Base-by-base conservation (phyloP, 1,284 basidiomycete genomes). In the Apiotrichum domesticum region DNA sequence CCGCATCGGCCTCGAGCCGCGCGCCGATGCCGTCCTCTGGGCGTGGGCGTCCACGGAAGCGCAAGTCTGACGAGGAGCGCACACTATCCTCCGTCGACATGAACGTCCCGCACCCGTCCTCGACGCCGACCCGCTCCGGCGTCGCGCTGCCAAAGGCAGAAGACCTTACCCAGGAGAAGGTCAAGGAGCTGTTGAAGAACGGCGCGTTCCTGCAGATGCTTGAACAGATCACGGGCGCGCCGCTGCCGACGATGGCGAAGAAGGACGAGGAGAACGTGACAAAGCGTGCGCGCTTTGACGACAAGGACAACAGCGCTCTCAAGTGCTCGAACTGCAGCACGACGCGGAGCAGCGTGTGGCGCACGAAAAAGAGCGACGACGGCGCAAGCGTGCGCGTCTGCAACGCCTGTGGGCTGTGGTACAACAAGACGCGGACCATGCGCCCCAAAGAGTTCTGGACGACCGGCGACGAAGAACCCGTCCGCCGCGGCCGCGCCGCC, bases 371-470 rank as follows among this genome's bases (percentile, higher is more conserved):
- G 32, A 67, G 68, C 62, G 68, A 71, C 13, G 63, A 69, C 52
- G 70, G 69, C 29, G 59, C 66, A 11, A 59, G 62, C 3, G 64
- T 69, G 41, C 61, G 69, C 47, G 70, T 75, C 10, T 76, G 74
- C 63, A 76, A 76, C 63, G 74, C 74, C n/a, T 76, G 74, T 50
- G 74, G 74, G 1, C 61, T 76, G 33, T 76, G 75, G 64, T 75
- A 66, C 66, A 74, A 76, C 59, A 71, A 73, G 62, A 66, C 63
- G 42, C 61, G 67, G 7, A 61, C 56, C 14, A 72, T 75, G 70
- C 66, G 73, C 10, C 73, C 74, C 4, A 67, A 70, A 6, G 65
- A 59, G 4, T 51, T 75, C 33, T 76, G 73, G 74, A 62, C 65
- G 14, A 47, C 46, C 32, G 40, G 37, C 14, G 48, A 51, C 41